Evolutionary conservation across 2,329 filamentous ascomycete species (phyloP).

Genomic region (Aureobasidium subglaciale): DNA sequence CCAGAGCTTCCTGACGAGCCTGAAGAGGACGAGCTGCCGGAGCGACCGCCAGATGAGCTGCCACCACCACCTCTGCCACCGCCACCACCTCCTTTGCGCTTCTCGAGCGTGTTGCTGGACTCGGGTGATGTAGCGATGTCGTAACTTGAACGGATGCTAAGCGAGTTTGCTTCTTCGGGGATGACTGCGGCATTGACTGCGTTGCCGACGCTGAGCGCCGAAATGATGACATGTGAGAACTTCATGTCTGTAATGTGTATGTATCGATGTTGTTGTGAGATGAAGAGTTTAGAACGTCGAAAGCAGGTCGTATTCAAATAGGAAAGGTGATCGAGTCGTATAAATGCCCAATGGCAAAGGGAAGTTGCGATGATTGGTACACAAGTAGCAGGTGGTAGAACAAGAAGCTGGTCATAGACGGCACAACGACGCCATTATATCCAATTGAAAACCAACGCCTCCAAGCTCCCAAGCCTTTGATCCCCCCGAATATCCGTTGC

Average conservation of each 20-base stretch:
- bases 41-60: conserved; percentile 18
- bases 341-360: not conserved
- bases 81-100: conserved; percentile 42
- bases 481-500: conserved; percentile 3
- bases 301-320: not conserved
- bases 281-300: not conserved
- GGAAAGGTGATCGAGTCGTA: not conserved
- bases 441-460: not conserved
- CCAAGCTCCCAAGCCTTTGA: not conserved
- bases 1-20: conserved; percentile 6
- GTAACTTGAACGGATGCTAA: not conserved
- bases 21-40: conserved; percentile 16
- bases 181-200: conserved; percentile 10
- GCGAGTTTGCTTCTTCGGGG: conserved; percentile 10
- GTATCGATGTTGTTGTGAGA: not conserved
- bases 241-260: not conserved
- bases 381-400: not conserved
- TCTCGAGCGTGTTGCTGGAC: conserved; percentile 32
- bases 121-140: conserved; percentile 18
- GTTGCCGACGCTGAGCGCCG: not conserved
- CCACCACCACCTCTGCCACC: conserved; percentile 37
- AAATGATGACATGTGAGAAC: conserved; percentile 6
- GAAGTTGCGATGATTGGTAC: not conserved
- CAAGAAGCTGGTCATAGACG: not conserved
- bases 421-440: not conserved